Evolutionary conservation across 2,329 filamentous ascomycete genomes (phyloP), one percentile per base, ranked within the genome.

Genomic region (Botrytis deweyae): DNA sequence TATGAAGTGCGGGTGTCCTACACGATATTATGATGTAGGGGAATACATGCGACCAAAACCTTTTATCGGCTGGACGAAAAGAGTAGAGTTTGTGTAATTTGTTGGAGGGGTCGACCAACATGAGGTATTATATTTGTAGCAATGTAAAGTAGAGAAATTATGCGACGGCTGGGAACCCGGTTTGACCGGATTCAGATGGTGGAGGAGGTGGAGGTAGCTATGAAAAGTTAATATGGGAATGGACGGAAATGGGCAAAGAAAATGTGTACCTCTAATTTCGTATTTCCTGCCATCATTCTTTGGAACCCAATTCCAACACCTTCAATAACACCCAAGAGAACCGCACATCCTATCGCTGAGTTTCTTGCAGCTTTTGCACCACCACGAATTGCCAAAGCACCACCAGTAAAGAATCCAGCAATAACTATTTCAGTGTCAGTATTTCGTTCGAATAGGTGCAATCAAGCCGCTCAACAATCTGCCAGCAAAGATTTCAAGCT

Each of bases 261-360:
- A 25, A 29, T 18, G 40, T 85, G 78, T 80, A 91, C 90, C 85
- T 97, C 94, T 79, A 97, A 86, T 85, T 92, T 92, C 77, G 94
- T 97, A 83, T 91, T 92, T 76, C 94, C 93, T 52, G 95, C 93
- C 89, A 97, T 93, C 92, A 97, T 94, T 83, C 95, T 91, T 83
- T 94, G 92, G 86, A 98, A 95, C 14, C 93, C 95, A 81, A 99
- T 98, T 79, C 95, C 95, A 72, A 98, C 96, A 80, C 96, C 95
- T 84, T 99, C 95, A 77, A 99, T 98, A 77, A 99, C 95, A 69
- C 93, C 96, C 64, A 99, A 87, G 80, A 99, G 88, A 77, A 97
- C 93, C 40, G 94, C 96, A 83, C 96, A 98, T 78, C 95, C 96
- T 80, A 99, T 98, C 76, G 96, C 96, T 75, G 94, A 95, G 84